A percentile compares a stretch with the other conserved stretches of the same genome.
These are phyloP conservation scores for Diaporthe citrichinensis DNA, from an alignment of 2,329 filamentous ascomycete species.

Conservation along the genomic window DNA sequence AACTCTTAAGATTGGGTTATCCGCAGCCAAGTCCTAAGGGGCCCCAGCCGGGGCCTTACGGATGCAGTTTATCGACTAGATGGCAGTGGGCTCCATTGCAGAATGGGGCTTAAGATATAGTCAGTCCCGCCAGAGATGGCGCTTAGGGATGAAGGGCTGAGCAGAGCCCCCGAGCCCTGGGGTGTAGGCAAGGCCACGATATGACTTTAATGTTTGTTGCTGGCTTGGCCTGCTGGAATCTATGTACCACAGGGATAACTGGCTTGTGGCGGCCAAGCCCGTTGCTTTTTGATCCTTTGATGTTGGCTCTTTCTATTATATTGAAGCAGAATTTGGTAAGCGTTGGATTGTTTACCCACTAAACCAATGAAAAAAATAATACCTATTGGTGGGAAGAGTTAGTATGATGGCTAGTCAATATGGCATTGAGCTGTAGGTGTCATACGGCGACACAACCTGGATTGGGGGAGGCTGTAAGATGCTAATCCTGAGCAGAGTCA, in stretches of 20 bases:
- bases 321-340: not conserved
- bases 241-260: not conserved
- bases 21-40: not conserved
- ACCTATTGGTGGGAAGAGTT: too few species aligned
- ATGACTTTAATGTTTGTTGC: too few species aligned
- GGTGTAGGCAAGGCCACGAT: not conserved
- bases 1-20: not conserved
- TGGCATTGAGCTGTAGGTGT: not conserved
- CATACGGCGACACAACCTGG: not conserved
- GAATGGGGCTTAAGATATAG: not conserved
- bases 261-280: not conserved
- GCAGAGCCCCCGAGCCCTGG: not conserved
- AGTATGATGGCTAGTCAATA: not conserved
- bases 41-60: not conserved
- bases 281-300: not conserved
- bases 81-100: not conserved
- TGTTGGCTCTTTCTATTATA: not conserved
- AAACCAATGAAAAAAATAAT: not conserved
- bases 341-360: not conserved
- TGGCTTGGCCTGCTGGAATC: not conserved
- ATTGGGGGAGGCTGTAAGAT: not conserved
- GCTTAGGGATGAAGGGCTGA: not conserved
- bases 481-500: not conserved
- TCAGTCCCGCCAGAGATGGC: not conserved
- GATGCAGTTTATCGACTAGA: not conserved